These are phyloP conservation scores for Anethum foeniculum DNA, from an alignment of 140 eudicot species.

Conservation along the genomic window DNA sequence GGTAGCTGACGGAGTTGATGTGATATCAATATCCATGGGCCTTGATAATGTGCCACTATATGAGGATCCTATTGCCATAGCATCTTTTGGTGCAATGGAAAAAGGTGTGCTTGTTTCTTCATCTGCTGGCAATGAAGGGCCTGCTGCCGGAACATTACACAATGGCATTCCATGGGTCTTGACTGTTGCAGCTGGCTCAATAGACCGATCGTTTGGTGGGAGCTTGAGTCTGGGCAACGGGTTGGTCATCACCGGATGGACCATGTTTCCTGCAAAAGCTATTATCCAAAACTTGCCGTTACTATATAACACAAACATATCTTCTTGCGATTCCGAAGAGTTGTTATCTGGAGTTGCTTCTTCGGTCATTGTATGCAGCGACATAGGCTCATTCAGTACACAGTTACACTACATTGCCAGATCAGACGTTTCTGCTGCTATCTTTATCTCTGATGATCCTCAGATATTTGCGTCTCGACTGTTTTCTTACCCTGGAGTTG, in stretches of 20 bases:
- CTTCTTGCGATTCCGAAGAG: constrained; percentile 11
- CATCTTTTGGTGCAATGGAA: constrained; percentile 26
- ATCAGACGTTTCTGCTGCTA: constrained; percentile 21
- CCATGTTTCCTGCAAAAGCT: constrained; percentile 21
- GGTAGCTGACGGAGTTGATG: constrained; percentile 19
- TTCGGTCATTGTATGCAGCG: constrained; percentile 18
- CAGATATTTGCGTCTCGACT: not conserved
- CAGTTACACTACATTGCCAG: constrained; percentile 1
- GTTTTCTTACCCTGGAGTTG: constrained; percentile 27
- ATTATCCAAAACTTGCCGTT: constrained; percentile 6
- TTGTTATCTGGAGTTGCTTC: constrained; percentile 4
- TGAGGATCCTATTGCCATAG: constrained; percentile 25
- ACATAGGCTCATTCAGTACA: constrained; percentile 2
- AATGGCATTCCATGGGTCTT: constrained; percentile 29
- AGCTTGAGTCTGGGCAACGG: constrained; percentile 18
- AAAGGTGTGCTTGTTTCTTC: constrained; percentile 26
- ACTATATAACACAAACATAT: constrained; percentile 12
- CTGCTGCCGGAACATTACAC: constrained; percentile 7
- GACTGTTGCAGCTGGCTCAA: constrained; percentile 29
- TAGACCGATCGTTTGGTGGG: constrained; percentile 24
- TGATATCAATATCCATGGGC: constrained; percentile 23
- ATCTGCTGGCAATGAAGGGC: constrained; percentile 26
- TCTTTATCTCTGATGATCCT: constrained; percentile 24
- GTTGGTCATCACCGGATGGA: constrained; percentile 9
- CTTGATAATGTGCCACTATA: constrained; percentile 10